phyloP scores from a whole-genome alignment of 140 eudicot species.

The Erigeron philadelphicus region DNA sequence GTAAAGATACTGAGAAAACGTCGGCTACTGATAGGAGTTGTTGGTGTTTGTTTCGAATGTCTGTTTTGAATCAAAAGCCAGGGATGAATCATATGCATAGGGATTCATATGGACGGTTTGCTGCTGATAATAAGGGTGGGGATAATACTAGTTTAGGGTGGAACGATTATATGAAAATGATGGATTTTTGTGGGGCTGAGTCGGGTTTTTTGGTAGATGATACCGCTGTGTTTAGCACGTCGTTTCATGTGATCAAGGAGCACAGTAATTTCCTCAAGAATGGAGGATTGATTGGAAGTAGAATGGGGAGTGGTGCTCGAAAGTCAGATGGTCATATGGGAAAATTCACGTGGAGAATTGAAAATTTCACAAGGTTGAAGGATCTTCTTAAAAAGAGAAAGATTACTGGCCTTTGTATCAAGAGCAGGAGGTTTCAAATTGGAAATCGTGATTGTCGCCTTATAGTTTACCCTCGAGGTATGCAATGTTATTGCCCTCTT shows the following conservation, averaged over 20 bases:
- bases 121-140: slow-evolving; percentile 89
- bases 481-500: slow-evolving; percentile 20
- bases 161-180: slow-evolving; percentile 97
- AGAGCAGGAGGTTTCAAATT: slow-evolving; percentile 96
- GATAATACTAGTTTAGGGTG: slow-evolving; percentile 98
- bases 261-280: slow-evolving; percentile 61
- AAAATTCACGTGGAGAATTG: slow-evolving; percentile 93
- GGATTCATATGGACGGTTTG: slow-evolving; percentile 95
- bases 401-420: slow-evolving; percentile 97
- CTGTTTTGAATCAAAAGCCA: slow-evolving; percentile 30
- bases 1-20: slow-evolving; percentile 88
- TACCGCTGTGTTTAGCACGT: slow-evolving; percentile 88
- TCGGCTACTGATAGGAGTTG: slow-evolving; percentile 73
- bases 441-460: slow-evolving; percentile 97
- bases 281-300: slow-evolving; percentile 58
- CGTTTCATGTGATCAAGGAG: slow-evolving; percentile 92
- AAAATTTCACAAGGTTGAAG: slow-evolving; percentile 83
- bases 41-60: slow-evolving; percentile 89
- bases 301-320: slow-evolving; percentile 54
- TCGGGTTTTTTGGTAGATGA: slow-evolving; percentile 86
- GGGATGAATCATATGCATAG: slow-evolving; percentile 86
- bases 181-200: slow-evolving; percentile 60
- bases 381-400: slow-evolving; percentile 94
- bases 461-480: slow-evolving; percentile 98
- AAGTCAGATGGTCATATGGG: slow-evolving; percentile 91